Base-by-base conservation (phyloP, 106 monocot genomes). In the Phalaenopsis equestris region DNA sequence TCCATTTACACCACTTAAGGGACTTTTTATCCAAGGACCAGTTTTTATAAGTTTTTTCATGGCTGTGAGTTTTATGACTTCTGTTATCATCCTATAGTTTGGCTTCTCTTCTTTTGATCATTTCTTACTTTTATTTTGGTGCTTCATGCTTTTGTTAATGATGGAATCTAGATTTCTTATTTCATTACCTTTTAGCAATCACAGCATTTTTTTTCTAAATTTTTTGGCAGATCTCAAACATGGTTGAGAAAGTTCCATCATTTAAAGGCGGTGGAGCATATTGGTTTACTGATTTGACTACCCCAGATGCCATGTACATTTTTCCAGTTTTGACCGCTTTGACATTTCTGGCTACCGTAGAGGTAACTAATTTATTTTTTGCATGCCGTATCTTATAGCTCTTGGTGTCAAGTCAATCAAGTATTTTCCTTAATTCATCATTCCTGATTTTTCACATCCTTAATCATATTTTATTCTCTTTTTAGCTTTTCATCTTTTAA, bases 221-320 rank as follows among this genome's bases (percentile, higher is more conserved):
- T 73, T 75, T 74, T 55, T 74, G 87, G 41, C 81, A 98, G 98
- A 92, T 98, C 46, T 79, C 86, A 57, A 98, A 94, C 49, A 94
- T 98, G 98, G 92, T 93, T 67, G 91, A 98, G 78, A 98, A 98
- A 84, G 98, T 98, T 75, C 98, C 98, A 45, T 98, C 98, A 72
- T 86, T 98, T 57, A 98, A 94, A 88, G 91, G 82, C 73, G 98
- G 98, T 61, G 98, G 98, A 75, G 85, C 84, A 72, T 85, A 83
- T 42, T 98, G 98, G 98, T 98, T 98, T 79, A 94, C 88, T 39
- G 98, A 98, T 89, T 88, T 98, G 88, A 98, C 98, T 15, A 92
- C 92, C 70, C 86, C 94, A 52, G 98, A 98, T 85, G 79, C 85
- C 42, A 48, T 89, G 46, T 91, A 89, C 23, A 82, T 88, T n/a